phyloP scores from a whole-genome alignment of 176 grass and related monocot species.

The Oryza rufipogon region DNA sequence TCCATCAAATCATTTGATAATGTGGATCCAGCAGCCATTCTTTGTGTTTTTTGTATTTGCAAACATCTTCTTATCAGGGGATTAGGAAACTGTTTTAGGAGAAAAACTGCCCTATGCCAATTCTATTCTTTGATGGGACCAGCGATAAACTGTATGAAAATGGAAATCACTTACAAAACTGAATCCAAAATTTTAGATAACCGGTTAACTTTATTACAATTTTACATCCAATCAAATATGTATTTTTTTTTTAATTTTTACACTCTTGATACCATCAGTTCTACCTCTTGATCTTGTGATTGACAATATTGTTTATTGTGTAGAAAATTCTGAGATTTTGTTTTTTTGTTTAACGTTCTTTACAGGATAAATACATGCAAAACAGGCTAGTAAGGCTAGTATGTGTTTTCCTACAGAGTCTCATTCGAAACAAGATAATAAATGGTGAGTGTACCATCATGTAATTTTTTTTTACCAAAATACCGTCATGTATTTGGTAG shows the following conservation, averaged over 20 bases:
- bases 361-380: conserved; percentile 99
- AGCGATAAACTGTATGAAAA: not conserved
- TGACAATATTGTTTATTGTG: conserved; percentile 19
- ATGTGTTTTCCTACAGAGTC: conserved; percentile 94
- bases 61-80: not conserved
- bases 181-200: not conserved
- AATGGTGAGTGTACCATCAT: conserved; percentile 70
- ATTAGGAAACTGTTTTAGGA: not conserved
- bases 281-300: conserved; percentile 1
- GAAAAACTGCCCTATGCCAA: not conserved
- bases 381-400: conserved; percentile 96
- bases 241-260: not conserved
- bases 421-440: conserved; percentile 98
- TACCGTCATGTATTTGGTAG: not conserved
- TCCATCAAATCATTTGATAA: conserved; percentile 4
- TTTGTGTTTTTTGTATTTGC: conserved; percentile 10
- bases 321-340: conserved; percentile 24
- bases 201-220: not conserved
- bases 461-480: not conserved
- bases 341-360: conserved; percentile 43
- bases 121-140: not conserved
- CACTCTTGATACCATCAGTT: not conserved
- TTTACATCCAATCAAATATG: not conserved
- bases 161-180: not conserved
- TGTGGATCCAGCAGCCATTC: conserved; percentile 1